Evolutionary conservation across 2,329 filamentous ascomycete genomes (phyloP).

Genomic region (Colletotrichum tropicicola): DNA sequence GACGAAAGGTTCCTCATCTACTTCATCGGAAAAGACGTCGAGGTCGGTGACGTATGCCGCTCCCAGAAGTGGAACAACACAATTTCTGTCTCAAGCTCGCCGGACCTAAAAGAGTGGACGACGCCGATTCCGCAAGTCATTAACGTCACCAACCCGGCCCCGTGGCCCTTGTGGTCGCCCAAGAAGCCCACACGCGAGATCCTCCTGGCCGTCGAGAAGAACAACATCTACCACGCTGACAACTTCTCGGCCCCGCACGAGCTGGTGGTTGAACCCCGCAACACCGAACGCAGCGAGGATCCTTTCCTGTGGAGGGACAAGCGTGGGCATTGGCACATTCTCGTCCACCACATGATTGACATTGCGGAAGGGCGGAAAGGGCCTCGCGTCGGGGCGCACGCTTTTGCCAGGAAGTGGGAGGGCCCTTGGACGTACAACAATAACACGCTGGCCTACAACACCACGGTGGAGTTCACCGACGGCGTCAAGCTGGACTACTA

Average conservation of each 20-base stretch:
- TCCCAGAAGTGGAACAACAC: slow-evolving; percentile 30
- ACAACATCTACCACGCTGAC: slow-evolving; percentile 43
- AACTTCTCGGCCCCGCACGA: slow-evolving; percentile 39
- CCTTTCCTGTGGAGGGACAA: slow-evolving; percentile 44
- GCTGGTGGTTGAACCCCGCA: slow-evolving; percentile 35
- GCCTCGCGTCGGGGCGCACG: slow-evolving; percentile 40
- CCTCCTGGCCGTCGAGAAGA: slow-evolving; percentile 44
- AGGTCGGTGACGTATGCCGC: slow-evolving; percentile 15
- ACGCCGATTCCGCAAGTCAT: slow-evolving; percentile 14
- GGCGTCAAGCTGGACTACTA: slow-evolving; percentile 48
- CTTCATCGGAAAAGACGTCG: slow-evolving; percentile 48
- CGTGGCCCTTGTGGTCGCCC: slow-evolving; percentile 45
- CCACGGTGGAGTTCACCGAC: slow-evolving; percentile 45
- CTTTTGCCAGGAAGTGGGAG: slow-evolving; percentile 36
- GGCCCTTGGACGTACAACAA: slow-evolving; percentile 42
- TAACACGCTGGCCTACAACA: slow-evolving; percentile 36
- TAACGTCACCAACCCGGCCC: slow-evolving; percentile 51
- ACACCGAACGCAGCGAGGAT: slow-evolving; percentile 36
- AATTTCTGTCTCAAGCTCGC: slow-evolving; percentile 37
- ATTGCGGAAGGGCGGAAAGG: slow-evolving; percentile 38
- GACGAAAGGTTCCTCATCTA: slow-evolving; percentile 55
- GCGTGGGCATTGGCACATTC: slow-evolving; percentile 42
- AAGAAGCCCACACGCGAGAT: slow-evolving; percentile 39
- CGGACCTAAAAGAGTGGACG: slow-evolving; percentile 8
- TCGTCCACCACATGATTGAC: slow-evolving; percentile 41